Evolutionary conservation across 768 basidiomycete species (phyloP).

Genomic region (Mycena floridula): DNA sequence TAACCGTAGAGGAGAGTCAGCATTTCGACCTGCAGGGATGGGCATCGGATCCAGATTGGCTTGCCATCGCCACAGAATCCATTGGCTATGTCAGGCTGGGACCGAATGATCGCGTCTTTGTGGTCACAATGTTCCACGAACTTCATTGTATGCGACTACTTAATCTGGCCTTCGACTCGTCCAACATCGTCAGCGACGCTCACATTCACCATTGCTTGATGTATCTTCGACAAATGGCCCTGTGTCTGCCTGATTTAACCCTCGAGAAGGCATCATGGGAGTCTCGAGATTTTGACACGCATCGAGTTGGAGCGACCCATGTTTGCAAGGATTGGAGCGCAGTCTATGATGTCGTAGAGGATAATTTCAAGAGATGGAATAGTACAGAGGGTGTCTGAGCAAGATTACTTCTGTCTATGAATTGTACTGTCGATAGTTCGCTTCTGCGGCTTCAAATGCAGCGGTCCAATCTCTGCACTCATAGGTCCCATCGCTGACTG

Average conservation of each 20-base stretch:
- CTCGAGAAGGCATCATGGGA: slow-evolving; percentile 39
- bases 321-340: slow-evolving; percentile 35
- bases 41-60: slow-evolving; percentile 2
- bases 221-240: slow-evolving; percentile 37
- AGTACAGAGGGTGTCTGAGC: not conserved
- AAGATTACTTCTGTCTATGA: not conserved
- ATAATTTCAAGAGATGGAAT: slow-evolving; percentile 30
- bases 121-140: slow-evolving; percentile 6
- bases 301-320: slow-evolving; percentile 31
- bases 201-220: slow-evolving; percentile 41
- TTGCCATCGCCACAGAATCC: not conserved
- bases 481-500: slow-evolving; percentile 11
- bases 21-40: not conserved
- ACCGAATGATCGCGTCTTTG: slow-evolving; percentile 1
- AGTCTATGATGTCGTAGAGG: slow-evolving; percentile 25
- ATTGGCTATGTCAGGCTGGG: slow-evolving; percentile 3
- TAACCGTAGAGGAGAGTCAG: slow-evolving; percentile 1
- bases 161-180: slow-evolving; percentile 16
- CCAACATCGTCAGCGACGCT: slow-evolving; percentile 8
- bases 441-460: slow-evolving; percentile 9
- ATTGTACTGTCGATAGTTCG: not conserved
- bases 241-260: slow-evolving; percentile 43
- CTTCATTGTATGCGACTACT: slow-evolving; percentile 34
- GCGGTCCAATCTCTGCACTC: slow-evolving; percentile 12
- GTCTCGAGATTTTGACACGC: slow-evolving; percentile 25